Evolutionary conservation across 768 basidiomycete species (phyloP), one percentile per base, ranked within the genome.

Genomic region (Mycena crocata): DNA sequence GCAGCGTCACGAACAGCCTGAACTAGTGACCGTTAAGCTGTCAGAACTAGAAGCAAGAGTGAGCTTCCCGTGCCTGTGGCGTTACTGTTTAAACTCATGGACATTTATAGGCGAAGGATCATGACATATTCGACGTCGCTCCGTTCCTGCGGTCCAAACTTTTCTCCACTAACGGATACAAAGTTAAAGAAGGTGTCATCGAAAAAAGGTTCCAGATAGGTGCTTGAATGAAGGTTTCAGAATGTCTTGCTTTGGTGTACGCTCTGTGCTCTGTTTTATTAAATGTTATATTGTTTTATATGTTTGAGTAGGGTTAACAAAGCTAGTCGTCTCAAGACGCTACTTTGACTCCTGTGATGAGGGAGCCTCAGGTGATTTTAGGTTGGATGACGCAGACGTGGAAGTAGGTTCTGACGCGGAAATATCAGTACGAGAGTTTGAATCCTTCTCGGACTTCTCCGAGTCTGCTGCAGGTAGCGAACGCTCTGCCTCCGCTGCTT

Each of bases 71-170:
- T 24, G 42, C 40, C 39, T 24, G 3, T 45, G 21, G 60, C 8
- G 14, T 52, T 4, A 64, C 42, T 55, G n/a, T n/a, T 44, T 66
- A 63, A 23, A 17, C 60, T 57, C 37, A 67, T 51, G 5, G 40
- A 24, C 21, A 51, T 44, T 49, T 63, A 14, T 70, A 97, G 95
- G 94, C 96, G 12, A 98, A 97, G 75, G 98, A 98, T 54, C 91
- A 98, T 71, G 98, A 99, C 69, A 98, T 99, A 54, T 98, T 91
- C 74, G 96, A 98, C 74, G 87, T 92, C 34, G 80, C 86, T 23
- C 89, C 95, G 6, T 99, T 99, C 88, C 78, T 98, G 73, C 86
- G 83, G 35, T 96, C 94, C 3, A 91, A 90, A 69, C 76, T 99
- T 30, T 99, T 99, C 78, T 73, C 81, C 19, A 84, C 93, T 15